Evolutionary conservation across 176 grass and related monocot species (phyloP).

Genomic region (Coix lacrymajobi): DNA sequence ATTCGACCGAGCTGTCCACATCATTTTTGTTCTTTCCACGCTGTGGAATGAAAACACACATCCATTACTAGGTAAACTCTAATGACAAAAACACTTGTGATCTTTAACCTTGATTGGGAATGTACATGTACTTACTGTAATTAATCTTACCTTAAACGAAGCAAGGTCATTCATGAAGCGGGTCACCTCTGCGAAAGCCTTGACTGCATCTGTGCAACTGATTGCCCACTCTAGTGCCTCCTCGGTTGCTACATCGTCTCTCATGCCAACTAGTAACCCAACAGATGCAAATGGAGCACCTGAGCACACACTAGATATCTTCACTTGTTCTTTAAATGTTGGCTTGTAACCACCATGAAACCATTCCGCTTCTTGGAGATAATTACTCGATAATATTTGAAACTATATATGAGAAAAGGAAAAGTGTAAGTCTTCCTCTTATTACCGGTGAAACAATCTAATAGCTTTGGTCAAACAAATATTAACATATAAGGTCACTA

Average conservation of each 20-base stretch:
- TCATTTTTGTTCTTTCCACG: conserved; percentile 20
- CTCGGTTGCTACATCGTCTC: conserved; percentile 23
- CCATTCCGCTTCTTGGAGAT: conserved; percentile 48
- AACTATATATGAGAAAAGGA: not conserved
- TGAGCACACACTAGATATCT: conserved; percentile 2
- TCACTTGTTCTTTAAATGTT: conserved; percentile 29
- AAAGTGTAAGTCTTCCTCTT: not conserved
- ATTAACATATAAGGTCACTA: not conserved
- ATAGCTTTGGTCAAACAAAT: not conserved
- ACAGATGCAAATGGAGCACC: conserved; percentile 5
- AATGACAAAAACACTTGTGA: not conserved
- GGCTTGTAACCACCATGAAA: conserved; percentile 6
- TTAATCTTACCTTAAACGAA: conserved; percentile 30
- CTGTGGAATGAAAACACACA: not conserved
- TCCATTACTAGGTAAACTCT: not conserved
- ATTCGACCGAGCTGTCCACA: not conserved
- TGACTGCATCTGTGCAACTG: conserved; percentile 3
- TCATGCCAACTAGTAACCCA: conserved; percentile 36
- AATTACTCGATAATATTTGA: conserved; percentile 16
- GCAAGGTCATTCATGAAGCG: conserved; percentile 40
- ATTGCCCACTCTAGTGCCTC: conserved; percentile 34
- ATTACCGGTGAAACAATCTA: not conserved
- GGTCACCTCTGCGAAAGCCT: conserved; percentile 12
- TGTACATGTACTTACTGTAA: not conserved
- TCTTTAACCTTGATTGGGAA: not conserved